A percentile compares a stretch with the other conserved stretches of the same genome.
Evolutionary conservation across 2,329 filamentous ascomycete species (phyloP).

Genomic region (Apiospora marii): DNA sequence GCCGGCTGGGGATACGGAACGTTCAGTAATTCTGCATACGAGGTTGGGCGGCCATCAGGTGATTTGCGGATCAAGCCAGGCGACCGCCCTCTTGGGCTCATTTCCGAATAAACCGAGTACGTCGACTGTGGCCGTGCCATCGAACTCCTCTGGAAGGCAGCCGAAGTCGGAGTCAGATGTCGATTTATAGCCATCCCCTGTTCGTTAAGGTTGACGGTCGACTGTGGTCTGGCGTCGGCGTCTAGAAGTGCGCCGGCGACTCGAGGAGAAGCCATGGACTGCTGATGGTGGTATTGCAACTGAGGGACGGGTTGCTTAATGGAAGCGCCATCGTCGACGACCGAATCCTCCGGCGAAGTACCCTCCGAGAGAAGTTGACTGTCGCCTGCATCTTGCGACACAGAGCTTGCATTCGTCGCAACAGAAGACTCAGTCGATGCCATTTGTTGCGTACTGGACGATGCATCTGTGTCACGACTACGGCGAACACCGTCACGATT

Average conservation of each 20-base stretch:
- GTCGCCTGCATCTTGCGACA: constrained; percentile 59
- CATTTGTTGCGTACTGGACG: constrained; percentile 58
- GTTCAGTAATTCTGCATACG: constrained; percentile 68
- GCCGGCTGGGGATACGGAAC: constrained; percentile 82
- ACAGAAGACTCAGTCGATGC: constrained; percentile 60
- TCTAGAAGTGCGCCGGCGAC: constrained; percentile 53
- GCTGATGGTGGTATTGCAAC: constrained; percentile 68
- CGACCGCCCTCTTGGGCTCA: constrained; percentile 69
- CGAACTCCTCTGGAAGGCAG: constrained; percentile 59
- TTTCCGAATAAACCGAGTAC: constrained; percentile 78
- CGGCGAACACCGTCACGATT: constrained; percentile 44
- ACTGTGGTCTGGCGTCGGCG: constrained; percentile 52
- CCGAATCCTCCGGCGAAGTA: constrained; percentile 59
- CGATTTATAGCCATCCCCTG: constrained; percentile 61
- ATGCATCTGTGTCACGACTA: constrained; percentile 62
- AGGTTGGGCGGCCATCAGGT: constrained; percentile 60
- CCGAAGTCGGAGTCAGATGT: constrained; percentile 67
- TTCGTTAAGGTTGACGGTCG: constrained; percentile 61
- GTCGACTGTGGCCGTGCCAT: constrained; percentile 76
- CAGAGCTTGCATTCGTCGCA: constrained; percentile 63
- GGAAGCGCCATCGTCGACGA: constrained; percentile 53
- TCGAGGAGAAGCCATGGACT: constrained; percentile 47
- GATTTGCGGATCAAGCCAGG: constrained; percentile 62
- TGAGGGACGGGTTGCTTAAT: constrained; percentile 59
- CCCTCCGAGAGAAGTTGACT: constrained; percentile 48